Evolutionary conservation across 192 early-diverging fungal species (phyloP).

Genomic region (Backusella liffmaniae): DNA sequence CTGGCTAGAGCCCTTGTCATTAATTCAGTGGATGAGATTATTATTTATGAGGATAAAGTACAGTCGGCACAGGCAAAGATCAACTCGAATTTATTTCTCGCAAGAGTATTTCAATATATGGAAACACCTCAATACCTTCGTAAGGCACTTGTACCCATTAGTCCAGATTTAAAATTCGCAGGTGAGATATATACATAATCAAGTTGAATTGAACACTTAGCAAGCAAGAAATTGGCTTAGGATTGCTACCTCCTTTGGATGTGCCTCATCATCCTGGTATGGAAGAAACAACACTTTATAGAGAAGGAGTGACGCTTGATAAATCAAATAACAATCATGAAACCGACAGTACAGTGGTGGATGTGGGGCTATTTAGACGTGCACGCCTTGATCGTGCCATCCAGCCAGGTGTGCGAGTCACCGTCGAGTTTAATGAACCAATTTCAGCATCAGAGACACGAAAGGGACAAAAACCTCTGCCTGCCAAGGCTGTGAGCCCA

Average conservation of each 20-base stretch:
- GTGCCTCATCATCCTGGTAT: conserved; percentile 64
- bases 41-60: conserved; percentile 56
- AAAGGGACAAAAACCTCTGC: conserved; percentile 39
- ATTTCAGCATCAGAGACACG: conserved; percentile 19
- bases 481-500: conserved; percentile 58
- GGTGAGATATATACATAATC: conserved; percentile 15
- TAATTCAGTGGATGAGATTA: conserved; percentile 65
- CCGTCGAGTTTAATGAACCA: conserved; percentile 45
- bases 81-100: conserved; percentile 57
- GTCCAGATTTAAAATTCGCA: conserved; percentile 62
- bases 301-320: conserved; percentile 60
- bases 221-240: conserved; percentile 10
- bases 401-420: conserved; percentile 60
- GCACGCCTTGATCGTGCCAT: conserved; percentile 53
- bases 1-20: conserved; percentile 58
- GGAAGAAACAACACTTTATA: conserved; percentile 56
- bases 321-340: conserved; percentile 16
- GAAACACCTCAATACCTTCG: conserved; percentile 72
- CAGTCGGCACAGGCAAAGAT: conserved; percentile 39
- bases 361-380: conserved; percentile 47
- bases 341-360: conserved; percentile 42
- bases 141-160: conserved; percentile 65
- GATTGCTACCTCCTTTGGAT: conserved; percentile 63
- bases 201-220: background rate
- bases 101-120: conserved; percentile 63